These are phyloP conservation scores for Magnolia sinica DNA, from an alignment of 164 flowering plant genomes.

Conservation along the genomic window DNA sequence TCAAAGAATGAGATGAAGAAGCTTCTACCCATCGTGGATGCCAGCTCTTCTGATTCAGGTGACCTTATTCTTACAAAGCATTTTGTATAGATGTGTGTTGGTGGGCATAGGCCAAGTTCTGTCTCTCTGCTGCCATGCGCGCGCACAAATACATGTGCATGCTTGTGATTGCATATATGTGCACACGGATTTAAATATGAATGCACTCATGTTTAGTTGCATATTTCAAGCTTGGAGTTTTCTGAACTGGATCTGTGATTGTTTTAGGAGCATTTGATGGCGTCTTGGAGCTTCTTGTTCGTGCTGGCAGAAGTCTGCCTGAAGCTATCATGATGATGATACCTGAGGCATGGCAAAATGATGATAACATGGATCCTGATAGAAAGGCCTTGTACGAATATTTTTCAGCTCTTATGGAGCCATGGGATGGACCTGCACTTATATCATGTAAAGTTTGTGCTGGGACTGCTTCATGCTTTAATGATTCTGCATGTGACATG, in stretches of 20 bases:
- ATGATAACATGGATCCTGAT: conserved; percentile 93
- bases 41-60: conserved; percentile 99
- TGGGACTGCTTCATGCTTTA: neutral
- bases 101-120: neutral
- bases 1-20: conserved; percentile 86
- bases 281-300: conserved; percentile 89
- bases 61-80: conserved; percentile 49
- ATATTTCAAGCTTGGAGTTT: conserved; percentile 30
- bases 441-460: conserved; percentile 65
- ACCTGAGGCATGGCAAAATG: conserved; percentile 99
- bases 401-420: conserved; percentile 96
- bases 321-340: conserved; percentile 99
- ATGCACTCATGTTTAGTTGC: neutral
- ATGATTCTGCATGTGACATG: neutral
- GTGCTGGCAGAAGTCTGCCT: conserved; percentile 99
- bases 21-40: conserved; percentile 96
- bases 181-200: neutral
- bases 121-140: neutral
- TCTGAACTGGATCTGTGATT: conserved; percentile 2
- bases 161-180: neutral
- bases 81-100: conserved; percentile 5
- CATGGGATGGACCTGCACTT: conserved; percentile 99
- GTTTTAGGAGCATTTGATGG: conserved; percentile 94
- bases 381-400: conserved; percentile 91
- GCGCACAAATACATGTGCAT: neutral